phyloP scores from a whole-genome alignment of 371 early-diverging fungal species.

The Mycotypha africana region DNA sequence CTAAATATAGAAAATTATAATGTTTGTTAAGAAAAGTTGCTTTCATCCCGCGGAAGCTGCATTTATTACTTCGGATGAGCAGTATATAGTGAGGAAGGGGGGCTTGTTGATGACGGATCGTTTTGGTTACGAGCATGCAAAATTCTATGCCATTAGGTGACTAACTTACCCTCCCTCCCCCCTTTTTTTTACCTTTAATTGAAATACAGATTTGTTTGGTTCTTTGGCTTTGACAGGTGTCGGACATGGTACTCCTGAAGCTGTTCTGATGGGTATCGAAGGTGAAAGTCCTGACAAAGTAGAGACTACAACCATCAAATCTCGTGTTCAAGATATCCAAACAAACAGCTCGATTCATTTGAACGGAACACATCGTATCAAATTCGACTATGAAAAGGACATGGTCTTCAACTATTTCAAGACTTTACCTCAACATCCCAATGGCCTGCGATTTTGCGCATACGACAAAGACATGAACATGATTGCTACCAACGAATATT shows the following conservation, averaged over 20 bases:
- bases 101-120: no score
- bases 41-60: no score
- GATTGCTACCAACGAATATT: conserved; percentile 91
- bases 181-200: not conserved
- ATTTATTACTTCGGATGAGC: no score
- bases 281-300: conserved; percentile 91
- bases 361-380: conserved; percentile 71
- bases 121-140: no score
- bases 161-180: no score
- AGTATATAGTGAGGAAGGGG: no score
- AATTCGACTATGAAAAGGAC: conserved; percentile 78
- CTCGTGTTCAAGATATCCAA: conserved; percentile 71
- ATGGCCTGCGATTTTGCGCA: conserved; percentile 91
- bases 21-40: no score
- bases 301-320: conserved; percentile 73
- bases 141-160: no score
- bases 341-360: conserved; percentile 65
- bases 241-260: conserved; percentile 93
- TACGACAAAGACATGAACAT: conserved; percentile 74
- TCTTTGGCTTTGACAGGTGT: conserved; percentile 91
- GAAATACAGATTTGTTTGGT: conserved; percentile 76
- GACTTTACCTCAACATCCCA: conserved; percentile 90
- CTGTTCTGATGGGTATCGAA: conserved; percentile 87
- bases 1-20: no score
- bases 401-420: conserved; percentile 84